These are phyloP conservation scores for Fallopia convolvulus DNA, from an alignment of 148 eudicot genomes.

Conservation along the genomic window DNA sequence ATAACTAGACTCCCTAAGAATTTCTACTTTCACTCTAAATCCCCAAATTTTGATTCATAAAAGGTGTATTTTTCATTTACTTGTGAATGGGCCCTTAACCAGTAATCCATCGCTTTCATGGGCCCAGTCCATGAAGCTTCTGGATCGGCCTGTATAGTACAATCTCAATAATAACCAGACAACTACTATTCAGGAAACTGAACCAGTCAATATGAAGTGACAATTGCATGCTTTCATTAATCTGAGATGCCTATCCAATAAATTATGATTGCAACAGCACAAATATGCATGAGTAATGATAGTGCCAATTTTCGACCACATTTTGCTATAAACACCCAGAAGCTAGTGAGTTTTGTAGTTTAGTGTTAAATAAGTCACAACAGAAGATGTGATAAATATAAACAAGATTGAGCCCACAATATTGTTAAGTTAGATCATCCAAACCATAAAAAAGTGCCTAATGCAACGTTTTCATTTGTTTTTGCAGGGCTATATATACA, in stretches of 20 bases:
- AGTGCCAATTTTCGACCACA: not conserved
- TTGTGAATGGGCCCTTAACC: not conserved
- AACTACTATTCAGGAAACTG: not conserved
- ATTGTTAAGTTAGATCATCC: not conserved
- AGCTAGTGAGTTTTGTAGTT: not conserved
- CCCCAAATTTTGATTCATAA: no score
- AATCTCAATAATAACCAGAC: not conserved
- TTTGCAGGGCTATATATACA: not conserved
- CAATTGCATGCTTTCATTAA: not conserved
- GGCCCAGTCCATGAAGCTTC: constrained; percentile 9
- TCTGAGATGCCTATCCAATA: not conserved
- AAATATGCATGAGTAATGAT: not conserved
- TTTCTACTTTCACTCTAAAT: no score
- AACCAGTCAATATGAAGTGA: not conserved
- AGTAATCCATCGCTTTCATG: constrained; percentile 4
- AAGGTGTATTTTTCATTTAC: not conserved
- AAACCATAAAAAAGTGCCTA: not conserved
- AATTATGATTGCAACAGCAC: constrained; percentile 1
- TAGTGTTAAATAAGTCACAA: not conserved
- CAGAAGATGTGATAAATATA: not conserved
- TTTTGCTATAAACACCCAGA: not conserved
- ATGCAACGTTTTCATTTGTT: no score
- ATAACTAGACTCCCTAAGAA: no score
- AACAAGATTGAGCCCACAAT: not conserved
- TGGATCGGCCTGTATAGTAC: not conserved